Evolutionary conservation across 2,329 filamentous ascomycete genomes (phyloP).

Genomic region (Cryphonectria radicalis): DNA sequence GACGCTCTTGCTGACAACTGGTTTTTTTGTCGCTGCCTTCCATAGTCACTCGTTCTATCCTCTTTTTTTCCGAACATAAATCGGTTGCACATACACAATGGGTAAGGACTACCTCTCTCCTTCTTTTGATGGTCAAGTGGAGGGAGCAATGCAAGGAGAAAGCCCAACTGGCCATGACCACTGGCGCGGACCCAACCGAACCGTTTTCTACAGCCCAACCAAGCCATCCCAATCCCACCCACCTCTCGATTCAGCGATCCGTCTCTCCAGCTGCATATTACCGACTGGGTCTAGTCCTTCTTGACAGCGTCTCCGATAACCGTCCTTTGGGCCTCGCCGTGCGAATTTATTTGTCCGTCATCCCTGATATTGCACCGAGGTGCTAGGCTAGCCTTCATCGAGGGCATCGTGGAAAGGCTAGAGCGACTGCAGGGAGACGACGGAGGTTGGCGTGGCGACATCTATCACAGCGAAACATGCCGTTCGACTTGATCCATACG

Average conservation of each 20-base stretch:
- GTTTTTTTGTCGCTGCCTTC: conserved; percentile 1
- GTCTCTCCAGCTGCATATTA: not conserved
- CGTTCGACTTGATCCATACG: conserved; percentile 49
- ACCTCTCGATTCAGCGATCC: not conserved
- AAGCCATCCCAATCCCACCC: conserved; percentile 2
- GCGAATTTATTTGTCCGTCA: not conserved
- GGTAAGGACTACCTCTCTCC: conserved; percentile 24
- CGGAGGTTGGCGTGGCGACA: conserved; percentile 46
- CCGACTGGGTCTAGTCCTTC: not conserved
- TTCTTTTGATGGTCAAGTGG: not conserved
- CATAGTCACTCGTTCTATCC: conserved; percentile 30
- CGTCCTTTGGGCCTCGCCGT: not conserved
- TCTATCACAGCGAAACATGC: conserved; percentile 38
- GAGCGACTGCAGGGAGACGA: conserved; percentile 38
- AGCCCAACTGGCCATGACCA: conserved; percentile 8
- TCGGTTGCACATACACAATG: conserved; percentile 29
- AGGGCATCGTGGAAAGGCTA: not conserved
- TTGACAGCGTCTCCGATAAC: conserved; percentile 6
- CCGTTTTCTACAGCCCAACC: not conserved
- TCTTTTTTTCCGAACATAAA: conserved; percentile 22
- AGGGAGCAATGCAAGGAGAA: conserved; percentile 27
- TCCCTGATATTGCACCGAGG: not conserved
- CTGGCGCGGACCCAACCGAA: not conserved
- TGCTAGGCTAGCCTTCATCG: not conserved
- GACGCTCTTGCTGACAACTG: conserved; percentile 25